A percentile compares a stretch with the other conserved stretches of the same genome.
Evolutionary conservation across 176 grass and related monocot genomes (phyloP).

Genomic region (Triticum monococcum): DNA sequence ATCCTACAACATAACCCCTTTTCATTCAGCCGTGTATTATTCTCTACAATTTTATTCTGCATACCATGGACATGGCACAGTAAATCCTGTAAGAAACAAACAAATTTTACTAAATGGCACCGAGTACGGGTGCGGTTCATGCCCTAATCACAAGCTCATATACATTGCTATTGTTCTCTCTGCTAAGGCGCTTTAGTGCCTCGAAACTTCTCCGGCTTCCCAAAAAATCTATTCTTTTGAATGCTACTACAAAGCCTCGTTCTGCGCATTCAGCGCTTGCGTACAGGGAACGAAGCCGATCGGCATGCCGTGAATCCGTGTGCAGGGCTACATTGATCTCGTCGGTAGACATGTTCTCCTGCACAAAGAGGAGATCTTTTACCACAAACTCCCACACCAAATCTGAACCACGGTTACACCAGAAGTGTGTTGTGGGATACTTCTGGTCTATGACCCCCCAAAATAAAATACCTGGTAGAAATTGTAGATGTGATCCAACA

Average conservation of each 20-base stretch:
- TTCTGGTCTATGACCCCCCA: not conserved
- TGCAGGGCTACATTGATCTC: constrained; percentile 80
- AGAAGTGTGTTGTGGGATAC: not conserved
- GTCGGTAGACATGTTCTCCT: constrained; percentile 81
- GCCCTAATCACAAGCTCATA: constrained; percentile 89
- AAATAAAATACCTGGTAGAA: constrained; percentile 82
- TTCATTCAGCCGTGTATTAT: constrained; percentile 9
- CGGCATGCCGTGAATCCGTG: constrained; percentile 91
- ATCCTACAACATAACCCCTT: not conserved
- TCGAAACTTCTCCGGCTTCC: constrained; percentile 93
- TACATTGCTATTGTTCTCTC: constrained; percentile 73
- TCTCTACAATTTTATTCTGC: constrained; percentile 27
- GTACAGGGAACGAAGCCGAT: constrained; percentile 74
- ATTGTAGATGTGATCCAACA: constrained; percentile 82
- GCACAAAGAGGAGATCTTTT: not conserved
- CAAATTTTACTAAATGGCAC: constrained; percentile 17
- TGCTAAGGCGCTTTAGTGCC: constrained; percentile 71
- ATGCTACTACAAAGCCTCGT: constrained; percentile 59
- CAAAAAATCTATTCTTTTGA: constrained; percentile 86
- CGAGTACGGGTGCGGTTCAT: constrained; percentile 39
- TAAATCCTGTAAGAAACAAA: constrained; percentile 11
- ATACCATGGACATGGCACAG: not conserved
- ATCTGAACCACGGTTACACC: not conserved
- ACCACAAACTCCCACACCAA: not conserved
- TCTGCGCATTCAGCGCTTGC: constrained; percentile 61